These are phyloP conservation scores for Metschnikowia baotianmanensis DNA, from an alignment of 805 yeast genomes.

Conservation along the genomic window DNA sequence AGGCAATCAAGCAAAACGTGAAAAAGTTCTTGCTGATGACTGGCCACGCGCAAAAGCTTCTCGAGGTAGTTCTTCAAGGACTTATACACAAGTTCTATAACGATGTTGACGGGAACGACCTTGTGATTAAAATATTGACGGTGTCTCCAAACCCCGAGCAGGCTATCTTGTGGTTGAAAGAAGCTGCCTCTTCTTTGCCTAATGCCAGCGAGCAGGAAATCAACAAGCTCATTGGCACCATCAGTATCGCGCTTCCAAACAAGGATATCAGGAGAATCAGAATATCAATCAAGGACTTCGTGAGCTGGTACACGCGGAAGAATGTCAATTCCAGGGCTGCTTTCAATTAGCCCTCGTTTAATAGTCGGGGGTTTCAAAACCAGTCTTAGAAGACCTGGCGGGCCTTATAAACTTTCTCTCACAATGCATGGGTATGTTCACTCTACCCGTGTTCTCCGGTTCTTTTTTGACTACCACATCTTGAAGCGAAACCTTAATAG, in stretches of 20 bases:
- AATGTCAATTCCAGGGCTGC: conserved; percentile 43
- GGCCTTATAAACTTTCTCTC: no score
- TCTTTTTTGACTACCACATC: no score
- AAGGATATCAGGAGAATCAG: conserved; percentile 75
- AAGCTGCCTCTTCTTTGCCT: conserved; percentile 57
- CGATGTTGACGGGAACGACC: conserved; percentile 76
- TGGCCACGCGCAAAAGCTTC: conserved; percentile 56
- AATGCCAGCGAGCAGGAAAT: conserved; percentile 67
- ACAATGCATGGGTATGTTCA: no score
- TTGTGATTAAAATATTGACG: conserved; percentile 61
- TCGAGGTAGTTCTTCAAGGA: conserved; percentile 57
- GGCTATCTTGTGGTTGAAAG: conserved; percentile 58
- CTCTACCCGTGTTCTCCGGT: no score
- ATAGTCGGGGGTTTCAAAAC: neutral
- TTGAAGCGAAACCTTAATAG: no score
- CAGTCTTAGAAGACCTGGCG: no score
- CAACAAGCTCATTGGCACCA: conserved; percentile 54
- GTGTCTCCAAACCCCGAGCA: conserved; percentile 45
- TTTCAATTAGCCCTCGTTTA: conserved; percentile 2
- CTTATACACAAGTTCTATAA: conserved; percentile 67
- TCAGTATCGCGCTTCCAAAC: conserved; percentile 59
- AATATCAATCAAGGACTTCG: conserved; percentile 69
- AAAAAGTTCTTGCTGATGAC: conserved; percentile 40
- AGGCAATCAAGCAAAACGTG: conserved; percentile 54
- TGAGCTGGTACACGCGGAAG: conserved; percentile 79